Conservation (phyloP, 1,284 basidiomycete species). For the Abortiporus biennis region DNA sequence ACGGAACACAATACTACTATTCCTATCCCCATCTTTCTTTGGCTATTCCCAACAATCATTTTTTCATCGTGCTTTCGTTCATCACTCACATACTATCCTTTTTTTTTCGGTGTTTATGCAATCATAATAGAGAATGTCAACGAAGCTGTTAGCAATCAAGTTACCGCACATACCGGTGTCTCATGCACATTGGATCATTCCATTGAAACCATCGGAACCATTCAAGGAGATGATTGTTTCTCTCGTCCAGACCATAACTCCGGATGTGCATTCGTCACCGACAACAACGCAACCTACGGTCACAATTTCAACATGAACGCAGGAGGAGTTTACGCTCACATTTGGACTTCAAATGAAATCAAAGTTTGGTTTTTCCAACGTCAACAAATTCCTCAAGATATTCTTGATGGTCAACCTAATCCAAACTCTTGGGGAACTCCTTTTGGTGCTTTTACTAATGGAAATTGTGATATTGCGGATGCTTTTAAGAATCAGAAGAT, state of each 20-base stretch:
- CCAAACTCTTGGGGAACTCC: slow-evolving; percentile 68
- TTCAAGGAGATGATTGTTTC: slow-evolving; percentile 40
- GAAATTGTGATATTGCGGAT: slow-evolving; percentile 49
- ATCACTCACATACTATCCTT: not conserved
- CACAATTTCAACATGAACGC: slow-evolving; percentile 56
- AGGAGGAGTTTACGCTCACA: slow-evolving; percentile 75
- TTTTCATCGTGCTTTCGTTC: too few species aligned
- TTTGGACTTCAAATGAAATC: slow-evolving; percentile 66
- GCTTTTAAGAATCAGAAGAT: slow-evolving; percentile 63
- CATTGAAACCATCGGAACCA: slow-evolving; percentile 22
- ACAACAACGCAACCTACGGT: slow-evolving; percentile 54
- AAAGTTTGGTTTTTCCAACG: slow-evolving; percentile 77
- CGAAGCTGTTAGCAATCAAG: slow-evolving; percentile 50
- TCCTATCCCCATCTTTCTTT: not conserved
- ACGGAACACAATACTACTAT: not conserved
- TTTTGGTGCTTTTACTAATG: slow-evolving; percentile 55
- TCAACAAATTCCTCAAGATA: slow-evolving; percentile 61
- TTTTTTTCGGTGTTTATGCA: not conserved
- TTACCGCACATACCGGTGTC: slow-evolving; percentile 59
- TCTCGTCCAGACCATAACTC: slow-evolving; percentile 43
- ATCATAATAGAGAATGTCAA: slow-evolving; percentile 52
- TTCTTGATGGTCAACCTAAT: slow-evolving; percentile 47
- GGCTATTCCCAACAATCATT: not conserved
- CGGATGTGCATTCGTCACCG: slow-evolving; percentile 63
- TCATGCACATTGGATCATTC: slow-evolving; percentile 45